Base-by-base conservation (phyloP, 192 early-diverging fungal species). In the Entomortierella chlamydospora region DNA sequence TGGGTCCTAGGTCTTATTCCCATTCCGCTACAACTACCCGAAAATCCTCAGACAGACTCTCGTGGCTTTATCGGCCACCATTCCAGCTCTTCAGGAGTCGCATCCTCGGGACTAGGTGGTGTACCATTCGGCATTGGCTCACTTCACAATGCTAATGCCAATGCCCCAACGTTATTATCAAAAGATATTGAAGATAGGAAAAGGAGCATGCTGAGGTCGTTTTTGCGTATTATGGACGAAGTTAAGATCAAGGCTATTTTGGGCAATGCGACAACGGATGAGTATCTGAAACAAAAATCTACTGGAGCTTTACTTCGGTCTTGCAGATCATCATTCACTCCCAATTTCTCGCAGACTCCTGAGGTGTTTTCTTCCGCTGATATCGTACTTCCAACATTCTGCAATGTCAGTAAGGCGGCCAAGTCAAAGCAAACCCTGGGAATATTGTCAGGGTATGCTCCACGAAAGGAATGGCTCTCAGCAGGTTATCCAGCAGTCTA, bases 1-100 rank as follows among this genome's bases (percentile, higher is more conserved):
- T 82, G 94, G 61, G 90, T 88, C 13, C 83, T 93, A 2, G 94
- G 94, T 23, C 82, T 90, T 0, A 76, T 93, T 4, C 87, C 91
- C 22, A 90, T 95, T n/a, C 88, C 92, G 2, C 61, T 94, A 2
- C 70, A 86, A 1, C 84, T 88, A 31, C 87, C 89, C 20, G 94
- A 95, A 56, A 73, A 68, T 2, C 47, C 55, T 25, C 62, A 59
- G 1, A 17, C 22, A 1, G 33, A 23, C 9, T 37, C 50, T 12
- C 34, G 28, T 3, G 29, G 12, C 20, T 11, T 47, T 12, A 20
- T 47, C 4, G 20, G 45, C 45, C 4, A 4, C 10, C 34, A 37
- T 37, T n/a, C n/a, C n/a, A n/a, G n/a, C n/a, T n/a, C n/a, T n/a
- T n/a, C n/a, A n/a, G 34, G 34, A 37, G 4, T 10, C 34, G 4